Conservation (phyloP, 208 protist species). For the Trypanosoma melophagium region DNA sequence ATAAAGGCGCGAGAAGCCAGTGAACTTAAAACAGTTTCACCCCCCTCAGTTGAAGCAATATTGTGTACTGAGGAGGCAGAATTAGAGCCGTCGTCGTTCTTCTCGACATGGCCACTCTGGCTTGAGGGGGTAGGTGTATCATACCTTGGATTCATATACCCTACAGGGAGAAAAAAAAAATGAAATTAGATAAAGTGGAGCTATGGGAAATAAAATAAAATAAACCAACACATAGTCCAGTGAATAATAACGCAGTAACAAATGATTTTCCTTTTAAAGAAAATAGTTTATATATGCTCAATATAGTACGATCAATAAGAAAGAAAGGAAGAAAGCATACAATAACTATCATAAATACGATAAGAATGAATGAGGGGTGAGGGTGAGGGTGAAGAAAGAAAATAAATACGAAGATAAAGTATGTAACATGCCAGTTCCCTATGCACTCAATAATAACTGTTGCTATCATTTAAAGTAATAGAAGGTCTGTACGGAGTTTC, state of each 20-base stretch:
- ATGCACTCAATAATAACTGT: background rate
- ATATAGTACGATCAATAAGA: background rate
- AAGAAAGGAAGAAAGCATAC: background rate
- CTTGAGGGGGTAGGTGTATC: background rate
- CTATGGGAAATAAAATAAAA: background rate
- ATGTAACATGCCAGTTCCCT: background rate
- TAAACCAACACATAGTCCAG: background rate
- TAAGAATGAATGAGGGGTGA: too few relatives aligned
- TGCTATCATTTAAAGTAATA: background rate
- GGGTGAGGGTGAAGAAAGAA: too few relatives aligned
- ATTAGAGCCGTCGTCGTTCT: background rate
- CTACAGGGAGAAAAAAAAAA: background rate
- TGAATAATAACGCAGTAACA: too few relatives aligned
- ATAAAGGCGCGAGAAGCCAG: conserved; percentile 30
- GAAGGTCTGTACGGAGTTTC: background rate
- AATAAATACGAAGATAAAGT: background rate
- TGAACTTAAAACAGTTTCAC: conserved; percentile 19
- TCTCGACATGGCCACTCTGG: background rate
- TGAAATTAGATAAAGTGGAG: background rate
- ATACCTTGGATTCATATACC: conserved; percentile 7
- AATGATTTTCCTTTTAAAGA: background rate
- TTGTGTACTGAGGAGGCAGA: background rate
- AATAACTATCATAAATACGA: background rate
- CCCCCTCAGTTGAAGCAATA: background rate
- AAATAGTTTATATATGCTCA: background rate